Evolutionary conservation across 495 filamentous ascomycete species (phyloP).

Genomic region (Penicillium herquei): DNA sequence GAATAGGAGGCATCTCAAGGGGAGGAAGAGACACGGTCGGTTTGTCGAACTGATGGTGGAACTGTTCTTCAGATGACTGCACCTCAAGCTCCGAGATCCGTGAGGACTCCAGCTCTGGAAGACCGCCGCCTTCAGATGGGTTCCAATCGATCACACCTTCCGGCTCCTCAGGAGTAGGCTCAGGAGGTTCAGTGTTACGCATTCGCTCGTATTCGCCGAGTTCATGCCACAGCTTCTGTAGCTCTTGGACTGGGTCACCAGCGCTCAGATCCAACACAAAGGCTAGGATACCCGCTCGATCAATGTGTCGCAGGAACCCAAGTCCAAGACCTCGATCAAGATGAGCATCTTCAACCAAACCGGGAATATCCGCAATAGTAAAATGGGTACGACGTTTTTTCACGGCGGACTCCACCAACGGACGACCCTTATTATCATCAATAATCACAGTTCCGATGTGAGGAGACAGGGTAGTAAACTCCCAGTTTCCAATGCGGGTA

Average conservation of each 20-base stretch:
- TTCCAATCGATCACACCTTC: slow-evolving; percentile 32
- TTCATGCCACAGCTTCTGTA: slow-evolving; percentile 85
- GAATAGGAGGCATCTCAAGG: slow-evolving; percentile 59
- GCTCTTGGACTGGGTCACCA: slow-evolving; percentile 71
- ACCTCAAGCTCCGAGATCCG: slow-evolving; percentile 27
- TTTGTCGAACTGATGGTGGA: slow-evolving; percentile 1
- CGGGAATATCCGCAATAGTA: slow-evolving; percentile 94
- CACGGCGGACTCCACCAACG: slow-evolving; percentile 43
- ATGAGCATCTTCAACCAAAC: slow-evolving; percentile 86
- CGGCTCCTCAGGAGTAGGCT: slow-evolving; percentile 44
- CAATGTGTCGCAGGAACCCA: slow-evolving; percentile 89
- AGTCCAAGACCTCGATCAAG: slow-evolving; percentile 88
- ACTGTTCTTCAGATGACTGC: slow-evolving; percentile 5
- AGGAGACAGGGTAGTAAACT: slow-evolving; percentile 90
- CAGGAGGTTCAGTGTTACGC: slow-evolving; percentile 56
- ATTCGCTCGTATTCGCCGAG: slow-evolving; percentile 81
- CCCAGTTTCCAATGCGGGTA: slow-evolving; percentile 90
- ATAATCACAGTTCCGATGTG: slow-evolving; percentile 94
- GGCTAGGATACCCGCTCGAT: slow-evolving; percentile 86
- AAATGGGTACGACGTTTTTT: slow-evolving; percentile 63
- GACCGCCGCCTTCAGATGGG: slow-evolving; percentile 7
- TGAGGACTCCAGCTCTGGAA: too few species aligned
- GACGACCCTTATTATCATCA: slow-evolving; percentile 74
- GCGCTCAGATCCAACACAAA: slow-evolving; percentile 88
- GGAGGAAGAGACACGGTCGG: slow-evolving; percentile 27